Percentiles rank a stretch among this genome's conserved stretches.
phyloP scores from a whole-genome alignment of 768 basidiomycete genomes.

The Amanita subjunquillea region DNA sequence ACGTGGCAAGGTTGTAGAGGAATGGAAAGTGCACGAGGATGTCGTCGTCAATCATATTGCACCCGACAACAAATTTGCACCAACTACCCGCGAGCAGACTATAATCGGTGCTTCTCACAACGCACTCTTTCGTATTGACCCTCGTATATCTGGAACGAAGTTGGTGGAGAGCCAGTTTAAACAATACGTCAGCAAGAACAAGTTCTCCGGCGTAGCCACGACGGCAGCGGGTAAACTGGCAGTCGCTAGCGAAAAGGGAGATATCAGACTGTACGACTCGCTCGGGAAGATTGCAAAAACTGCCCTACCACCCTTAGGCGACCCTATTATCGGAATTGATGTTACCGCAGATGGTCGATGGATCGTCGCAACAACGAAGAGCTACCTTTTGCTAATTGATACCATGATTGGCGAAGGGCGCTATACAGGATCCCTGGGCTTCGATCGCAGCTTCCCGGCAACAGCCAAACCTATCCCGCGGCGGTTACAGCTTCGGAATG shows the following conservation, averaged over 20 bases:
- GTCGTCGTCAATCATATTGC: slow-evolving; percentile 83
- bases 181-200: slow-evolving; percentile 92
- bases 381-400: slow-evolving; percentile 89
- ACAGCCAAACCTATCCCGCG: slow-evolving; percentile 86
- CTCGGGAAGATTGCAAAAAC: slow-evolving; percentile 99
- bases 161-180: slow-evolving; percentile 93
- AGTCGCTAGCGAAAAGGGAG: slow-evolving; percentile 93
- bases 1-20: slow-evolving; percentile 92
- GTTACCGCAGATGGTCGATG: slow-evolving; percentile 90
- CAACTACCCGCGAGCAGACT: slow-evolving; percentile 86
- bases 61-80: slow-evolving; percentile 91
- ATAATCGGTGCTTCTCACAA: slow-evolving; percentile 91
- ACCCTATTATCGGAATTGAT: slow-evolving; percentile 92
- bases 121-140: slow-evolving; percentile 95
- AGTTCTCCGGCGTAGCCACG: slow-evolving; percentile 87
- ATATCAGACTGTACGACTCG: slow-evolving; percentile 88
- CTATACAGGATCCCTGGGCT: slow-evolving; percentile 75
- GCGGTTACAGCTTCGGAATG: slow-evolving; percentile 76
- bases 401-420: slow-evolving; percentile 88
- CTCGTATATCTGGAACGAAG: slow-evolving; percentile 85
- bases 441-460: slow-evolving; percentile 94
- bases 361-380: slow-evolving; percentile 93
- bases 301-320: slow-evolving; percentile 87
- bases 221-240: slow-evolving; percentile 83
- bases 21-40: slow-evolving; percentile 95